Evolutionary conservation across 2,329 filamentous ascomycete species (phyloP).

Genomic region (Nakataea oryzae): DNA sequence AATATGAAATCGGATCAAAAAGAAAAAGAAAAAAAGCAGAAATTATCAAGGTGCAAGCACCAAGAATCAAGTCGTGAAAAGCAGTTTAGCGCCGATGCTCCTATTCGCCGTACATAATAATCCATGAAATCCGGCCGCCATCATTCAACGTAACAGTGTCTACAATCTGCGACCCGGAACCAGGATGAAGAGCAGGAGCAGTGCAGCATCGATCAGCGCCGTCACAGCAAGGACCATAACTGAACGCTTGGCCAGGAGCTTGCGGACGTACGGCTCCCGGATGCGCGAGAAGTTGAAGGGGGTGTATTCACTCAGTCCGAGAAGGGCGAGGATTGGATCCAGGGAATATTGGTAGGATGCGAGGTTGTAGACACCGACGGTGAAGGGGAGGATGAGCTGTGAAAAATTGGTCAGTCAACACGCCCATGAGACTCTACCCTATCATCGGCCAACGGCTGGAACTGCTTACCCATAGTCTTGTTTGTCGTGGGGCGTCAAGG

Average conservation of each 20-base stretch:
- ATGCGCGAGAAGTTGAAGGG: constrained; percentile 86
- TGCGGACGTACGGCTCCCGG: constrained; percentile 82
- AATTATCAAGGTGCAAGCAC: background rate
- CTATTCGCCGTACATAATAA: constrained; percentile 1
- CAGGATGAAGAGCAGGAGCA: constrained; percentile 86
- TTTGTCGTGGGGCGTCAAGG: constrained; percentile 62
- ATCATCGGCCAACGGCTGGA: constrained; percentile 11
- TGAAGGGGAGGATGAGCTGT: constrained; percentile 74
- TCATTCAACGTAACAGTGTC: constrained; percentile 8
- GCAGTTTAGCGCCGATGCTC: background rate
- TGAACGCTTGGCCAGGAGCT: constrained; percentile 73
- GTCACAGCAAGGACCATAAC: constrained; percentile 72
- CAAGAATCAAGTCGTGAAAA: background rate
- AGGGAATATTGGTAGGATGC: constrained; percentile 92
- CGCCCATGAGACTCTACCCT: background rate
- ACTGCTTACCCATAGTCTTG: constrained; percentile 70
- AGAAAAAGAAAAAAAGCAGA: constrained; percentile 2
- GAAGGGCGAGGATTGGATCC: constrained; percentile 78
- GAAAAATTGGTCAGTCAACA: too few species aligned
- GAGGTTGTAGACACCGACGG: constrained; percentile 78
- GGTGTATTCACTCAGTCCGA: constrained; percentile 93
- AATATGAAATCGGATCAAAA: background rate
- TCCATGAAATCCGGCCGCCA: background rate
- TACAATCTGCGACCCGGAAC: constrained; percentile 80
- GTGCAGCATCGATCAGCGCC: constrained; percentile 63